phyloP scores from a whole-genome alignment of 2,329 filamentous ascomycete species.

The Claviceps fusiformis region DNA sequence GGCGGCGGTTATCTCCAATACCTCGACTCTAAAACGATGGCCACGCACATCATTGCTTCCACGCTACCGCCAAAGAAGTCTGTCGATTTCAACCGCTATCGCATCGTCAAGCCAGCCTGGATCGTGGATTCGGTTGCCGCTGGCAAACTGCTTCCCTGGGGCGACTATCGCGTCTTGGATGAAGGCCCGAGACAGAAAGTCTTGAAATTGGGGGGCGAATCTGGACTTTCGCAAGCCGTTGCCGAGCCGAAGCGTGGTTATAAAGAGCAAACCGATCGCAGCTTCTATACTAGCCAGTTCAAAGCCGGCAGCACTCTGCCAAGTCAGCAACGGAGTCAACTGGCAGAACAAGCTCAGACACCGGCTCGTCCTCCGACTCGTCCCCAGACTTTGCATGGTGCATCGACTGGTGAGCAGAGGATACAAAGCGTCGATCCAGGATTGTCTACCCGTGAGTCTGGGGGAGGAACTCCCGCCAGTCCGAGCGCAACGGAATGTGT shows the following conservation, averaged over 20 bases:
- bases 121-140: conserved; percentile 77
- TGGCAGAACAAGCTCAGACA: conserved; percentile 15
- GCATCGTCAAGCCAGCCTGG: conserved; percentile 92
- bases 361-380: conserved; percentile 5
- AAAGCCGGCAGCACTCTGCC: conserved; percentile 22
- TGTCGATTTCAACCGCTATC: conserved; percentile 74
- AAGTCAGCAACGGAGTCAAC: conserved; percentile 16
- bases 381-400: not conserved
- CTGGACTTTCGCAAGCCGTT: conserved; percentile 52
- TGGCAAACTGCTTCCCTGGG: conserved; percentile 74
- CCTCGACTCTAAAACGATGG: conserved; percentile 83
- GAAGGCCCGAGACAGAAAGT: conserved; percentile 74
- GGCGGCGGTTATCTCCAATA: conserved; percentile 95
- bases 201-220: conserved; percentile 47
- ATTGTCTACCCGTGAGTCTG: not conserved
- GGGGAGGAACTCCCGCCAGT: not conserved
- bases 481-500: not conserved
- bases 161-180: conserved; percentile 69
- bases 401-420: not conserved
- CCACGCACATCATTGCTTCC: conserved; percentile 91
- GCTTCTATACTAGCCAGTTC: conserved; percentile 71
- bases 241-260: conserved; percentile 50
- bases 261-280: conserved; percentile 64
- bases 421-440: not conserved
- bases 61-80: conserved; percentile 84